Percentiles rank a stretch among this genome's conserved stretches.
Evolutionary conservation across 257 asterid genomes (phyloP).

Genomic region (Handroanthus guayacan): DNA sequence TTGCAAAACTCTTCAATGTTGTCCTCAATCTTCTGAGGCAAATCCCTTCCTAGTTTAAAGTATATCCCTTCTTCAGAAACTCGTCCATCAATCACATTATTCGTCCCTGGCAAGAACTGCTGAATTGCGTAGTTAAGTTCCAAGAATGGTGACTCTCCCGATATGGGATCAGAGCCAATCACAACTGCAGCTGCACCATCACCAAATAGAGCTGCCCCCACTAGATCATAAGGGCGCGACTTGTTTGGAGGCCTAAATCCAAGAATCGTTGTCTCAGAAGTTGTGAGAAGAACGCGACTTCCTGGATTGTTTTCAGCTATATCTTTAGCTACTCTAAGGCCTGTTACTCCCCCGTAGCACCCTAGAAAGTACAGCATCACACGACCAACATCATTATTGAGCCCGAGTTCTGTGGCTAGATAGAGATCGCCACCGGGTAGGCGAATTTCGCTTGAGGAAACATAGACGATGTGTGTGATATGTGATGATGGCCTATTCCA

Average conservation of each 20-base stretch:
- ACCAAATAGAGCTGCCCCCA: conserved; percentile 90
- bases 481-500: conserved; percentile 77
- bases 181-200: conserved; percentile 90
- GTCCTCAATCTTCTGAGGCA: conserved; percentile 82
- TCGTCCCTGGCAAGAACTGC: conserved; percentile 74
- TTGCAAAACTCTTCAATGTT: conserved; percentile 79
- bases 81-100: conserved; percentile 71
- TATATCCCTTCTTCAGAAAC: conserved; percentile 85
- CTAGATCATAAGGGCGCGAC: conserved; percentile 83
- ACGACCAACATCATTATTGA: conserved; percentile 68
- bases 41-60: conserved; percentile 80
- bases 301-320: conserved; percentile 94
- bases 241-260: conserved; percentile 87
- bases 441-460: conserved; percentile 88
- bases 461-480: conserved; percentile 86
- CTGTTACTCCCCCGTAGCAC: conserved; percentile 94
- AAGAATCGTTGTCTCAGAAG: conserved; percentile 88
- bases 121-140: conserved; percentile 74
- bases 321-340: conserved; percentile 92
- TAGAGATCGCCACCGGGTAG: conserved; percentile 95
- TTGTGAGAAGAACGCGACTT: conserved; percentile 78
- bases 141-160: conserved; percentile 68
- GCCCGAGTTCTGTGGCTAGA: conserved; percentile 75
- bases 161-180: conserved; percentile 64
- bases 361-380: conserved; percentile 92